Evolutionary conservation across 768 basidiomycete species (phyloP), one percentile per base, ranked within the genome.

Genomic region (Suillus placidus): DNA sequence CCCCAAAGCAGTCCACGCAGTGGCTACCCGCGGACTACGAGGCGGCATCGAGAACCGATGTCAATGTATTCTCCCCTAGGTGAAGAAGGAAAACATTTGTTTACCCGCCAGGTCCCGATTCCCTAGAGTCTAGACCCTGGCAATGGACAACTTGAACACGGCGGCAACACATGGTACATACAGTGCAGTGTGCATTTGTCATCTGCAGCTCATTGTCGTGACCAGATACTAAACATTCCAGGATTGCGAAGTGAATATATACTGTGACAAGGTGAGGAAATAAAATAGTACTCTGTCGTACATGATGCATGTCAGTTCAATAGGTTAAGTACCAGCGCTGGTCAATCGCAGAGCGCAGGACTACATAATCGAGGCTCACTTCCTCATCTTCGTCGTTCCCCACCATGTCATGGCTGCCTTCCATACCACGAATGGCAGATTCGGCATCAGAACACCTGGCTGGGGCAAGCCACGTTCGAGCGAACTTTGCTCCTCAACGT

Each of bases 331-430:
- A 30, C 30, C 18, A 30, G 20, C 26, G 30, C 18, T 42, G 38
- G 38, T 30, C 23, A 60, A 30, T 42, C 26, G 40, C 38, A 42
- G 32, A n/a, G 30, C 52, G 9, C 34, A 54, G 52, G 26, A 16
- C 8, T 34, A 26, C 34, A 37, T 40, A 16, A 38, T 40, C 4
- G 23, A 40, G 18, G 18, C 18, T 60, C 40, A 60, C 58, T 60
- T 60, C 40, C 18, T 40, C 18, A 8, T 62, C 58, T 69, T 76
- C 61, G 75, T 68, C 56, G 58, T 71, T 67, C 75, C 75, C 14
- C 78, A 60, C 75, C 77, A 76, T n/a, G 71, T 66, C 77, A 76
- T 69, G 1, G 75, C 75, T 10, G 75, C 75, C 26, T 67, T 76
- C 75, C 75, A 76, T 12, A 76, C 72, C 23, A 76, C 77, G 54